Conservation (phyloP, 2,329 filamentous ascomycete genomes). For the Mycogone perniciosa region DNA sequence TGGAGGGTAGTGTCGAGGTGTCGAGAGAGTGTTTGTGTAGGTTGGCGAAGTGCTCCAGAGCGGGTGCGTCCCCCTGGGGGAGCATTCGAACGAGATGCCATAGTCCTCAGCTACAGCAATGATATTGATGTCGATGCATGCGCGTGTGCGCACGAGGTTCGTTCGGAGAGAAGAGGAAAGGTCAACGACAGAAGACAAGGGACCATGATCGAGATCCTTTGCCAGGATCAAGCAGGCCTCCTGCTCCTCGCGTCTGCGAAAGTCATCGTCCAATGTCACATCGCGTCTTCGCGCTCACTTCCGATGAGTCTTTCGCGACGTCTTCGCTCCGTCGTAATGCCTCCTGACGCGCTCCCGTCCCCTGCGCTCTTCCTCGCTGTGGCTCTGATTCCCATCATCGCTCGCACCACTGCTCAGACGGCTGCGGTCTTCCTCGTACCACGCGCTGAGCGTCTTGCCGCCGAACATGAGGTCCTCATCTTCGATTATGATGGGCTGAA, state of each 20-base stretch:
- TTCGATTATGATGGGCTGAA: slow-evolving; percentile 52
- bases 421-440: slow-evolving; percentile 48
- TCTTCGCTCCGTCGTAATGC: slow-evolving; percentile 17
- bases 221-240: neutral
- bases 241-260: neutral
- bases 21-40: neutral
- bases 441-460: slow-evolving; percentile 52
- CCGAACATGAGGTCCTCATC: slow-evolving; percentile 57
- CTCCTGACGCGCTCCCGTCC: slow-evolving; percentile 34
- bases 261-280: neutral
- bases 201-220: neutral
- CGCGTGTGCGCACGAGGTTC: neutral
- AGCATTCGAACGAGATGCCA: neutral
- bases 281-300: slow-evolving; percentile 19
- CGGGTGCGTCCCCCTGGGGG: neutral
- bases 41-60: neutral
- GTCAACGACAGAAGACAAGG: neutral
- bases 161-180: neutral
- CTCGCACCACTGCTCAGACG: slow-evolving; percentile 32
- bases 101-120: neutral
- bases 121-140: neutral
- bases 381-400: slow-evolving; percentile 30
- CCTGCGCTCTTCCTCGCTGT: slow-evolving; percentile 29
- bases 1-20: neutral
- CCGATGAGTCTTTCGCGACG: slow-evolving; percentile 24